phyloP scores from a whole-genome alignment of 2,329 filamentous ascomycete genomes.

The Xylariaceae sp. region DNA sequence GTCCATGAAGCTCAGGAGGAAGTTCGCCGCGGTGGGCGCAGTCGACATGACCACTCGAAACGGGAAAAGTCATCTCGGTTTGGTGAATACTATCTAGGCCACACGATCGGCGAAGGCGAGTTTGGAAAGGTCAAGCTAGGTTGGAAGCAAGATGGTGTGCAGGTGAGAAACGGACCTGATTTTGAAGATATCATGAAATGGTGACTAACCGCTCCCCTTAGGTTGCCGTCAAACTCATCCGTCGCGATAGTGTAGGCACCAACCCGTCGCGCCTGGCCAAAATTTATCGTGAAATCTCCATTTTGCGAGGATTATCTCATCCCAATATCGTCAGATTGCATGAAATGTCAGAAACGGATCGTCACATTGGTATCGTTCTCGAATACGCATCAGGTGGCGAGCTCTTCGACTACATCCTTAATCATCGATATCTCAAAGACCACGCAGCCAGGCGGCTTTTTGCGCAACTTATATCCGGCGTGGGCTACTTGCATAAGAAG shows the following conservation, averaged over 20 bases:
- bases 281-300: slow-evolving; percentile 95
- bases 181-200: not conserved
- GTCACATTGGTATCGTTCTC: slow-evolving; percentile 95
- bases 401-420: slow-evolving; percentile 96
- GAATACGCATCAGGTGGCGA: slow-evolving; percentile 98
- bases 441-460: slow-evolving; percentile 85
- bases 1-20: slow-evolving; percentile 42
- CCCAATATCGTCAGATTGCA: slow-evolving; percentile 95
- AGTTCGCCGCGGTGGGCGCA: slow-evolving; percentile 46
- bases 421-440: slow-evolving; percentile 94
- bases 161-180: slow-evolving; percentile 44
- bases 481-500: slow-evolving; percentile 97
- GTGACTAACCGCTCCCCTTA: slow-evolving; percentile 34
- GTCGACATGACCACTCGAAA: slow-evolving; percentile 56
- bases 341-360: slow-evolving; percentile 97
- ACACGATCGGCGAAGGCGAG: slow-evolving; percentile 94
- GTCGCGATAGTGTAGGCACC: slow-evolving; percentile 79
- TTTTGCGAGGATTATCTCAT: slow-evolving; percentile 80
- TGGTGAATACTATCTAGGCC: slow-evolving; percentile 90
- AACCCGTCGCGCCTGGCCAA: slow-evolving; percentile 89
- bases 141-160: slow-evolving; percentile 93
- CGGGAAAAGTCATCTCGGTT: slow-evolving; percentile 78
- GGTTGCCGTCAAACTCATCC: slow-evolving; percentile 94
- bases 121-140: slow-evolving; percentile 98
- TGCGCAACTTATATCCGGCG: slow-evolving; percentile 90